Evolutionary conservation across 2,329 filamentous ascomycete species (phyloP).

Genomic region (Monosporascus cannonballus): DNA sequence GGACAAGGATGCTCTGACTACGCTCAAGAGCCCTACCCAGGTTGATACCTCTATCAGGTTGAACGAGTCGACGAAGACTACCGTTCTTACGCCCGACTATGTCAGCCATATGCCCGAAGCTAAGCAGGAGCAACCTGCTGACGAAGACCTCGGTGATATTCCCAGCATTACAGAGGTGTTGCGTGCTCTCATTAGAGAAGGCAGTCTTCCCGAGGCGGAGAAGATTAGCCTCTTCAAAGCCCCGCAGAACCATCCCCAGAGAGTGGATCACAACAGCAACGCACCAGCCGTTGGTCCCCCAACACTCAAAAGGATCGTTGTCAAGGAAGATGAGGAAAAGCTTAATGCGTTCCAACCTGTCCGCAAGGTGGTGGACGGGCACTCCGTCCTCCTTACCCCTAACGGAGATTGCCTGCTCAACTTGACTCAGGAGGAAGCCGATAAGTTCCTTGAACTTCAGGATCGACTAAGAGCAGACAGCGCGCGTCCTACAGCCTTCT

Average conservation of each 20-base stretch:
- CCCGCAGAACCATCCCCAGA: constrained; percentile 20
- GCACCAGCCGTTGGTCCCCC: constrained; percentile 27
- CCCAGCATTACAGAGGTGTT: constrained; percentile 30
- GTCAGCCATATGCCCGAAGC: constrained; percentile 20
- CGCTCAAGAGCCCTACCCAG: constrained; percentile 19
- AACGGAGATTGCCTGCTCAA: constrained; percentile 73
- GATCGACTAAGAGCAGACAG: constrained; percentile 44
- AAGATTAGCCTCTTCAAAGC: constrained; percentile 35
- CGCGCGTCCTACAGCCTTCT: constrained; percentile 48
- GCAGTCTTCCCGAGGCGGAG: constrained; percentile 28
- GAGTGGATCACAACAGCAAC: constrained; percentile 25
- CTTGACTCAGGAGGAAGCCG: constrained; percentile 61
- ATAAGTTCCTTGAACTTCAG: constrained; percentile 65
- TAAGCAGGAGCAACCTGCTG: constrained; percentile 21
- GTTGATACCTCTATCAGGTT: constrained; percentile 26
- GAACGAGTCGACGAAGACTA: constrained; percentile 30
- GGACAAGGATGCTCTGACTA: constrained; percentile 15
- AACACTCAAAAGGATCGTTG: constrained; percentile 41
- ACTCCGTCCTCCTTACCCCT: constrained; percentile 66
- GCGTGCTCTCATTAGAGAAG: constrained; percentile 29
- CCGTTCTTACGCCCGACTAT: constrained; percentile 28
- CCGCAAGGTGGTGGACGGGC: constrained; percentile 57
- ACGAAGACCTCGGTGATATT: constrained; percentile 26
- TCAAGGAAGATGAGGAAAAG: constrained; percentile 47
- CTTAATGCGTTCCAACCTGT: constrained; percentile 53